phyloP scores from a whole-genome alignment of 1,139 yeast species.

The Protomyces gravidus region DNA sequence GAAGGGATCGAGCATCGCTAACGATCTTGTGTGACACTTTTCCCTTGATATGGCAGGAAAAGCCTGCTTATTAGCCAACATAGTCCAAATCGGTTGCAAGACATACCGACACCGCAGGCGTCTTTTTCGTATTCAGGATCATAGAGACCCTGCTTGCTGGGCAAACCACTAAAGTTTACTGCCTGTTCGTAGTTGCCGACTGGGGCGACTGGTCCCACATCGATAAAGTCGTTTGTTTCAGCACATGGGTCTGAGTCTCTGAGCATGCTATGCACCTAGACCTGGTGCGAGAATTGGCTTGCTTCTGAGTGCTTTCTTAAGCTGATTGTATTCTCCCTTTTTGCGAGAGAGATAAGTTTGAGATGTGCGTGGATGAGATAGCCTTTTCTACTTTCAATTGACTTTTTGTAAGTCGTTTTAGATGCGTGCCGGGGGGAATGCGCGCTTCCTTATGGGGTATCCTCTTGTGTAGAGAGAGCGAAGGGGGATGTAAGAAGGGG shows the following conservation, averaged over 20 bases:
- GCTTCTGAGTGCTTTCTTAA: too few relatives aligned
- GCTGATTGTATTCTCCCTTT: too few relatives aligned
- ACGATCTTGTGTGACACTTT: conserved; percentile 82
- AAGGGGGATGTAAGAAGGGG: not conserved
- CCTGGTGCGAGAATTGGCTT: not conserved
- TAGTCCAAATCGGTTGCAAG: conserved; percentile 38
- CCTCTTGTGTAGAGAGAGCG: too few relatives aligned
- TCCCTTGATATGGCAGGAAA: conserved; percentile 92
- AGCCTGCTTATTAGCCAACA: conserved; percentile 38
- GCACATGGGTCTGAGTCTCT: not conserved
- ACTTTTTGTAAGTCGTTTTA: too few relatives aligned
- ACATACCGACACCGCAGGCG: conserved; percentile 84
- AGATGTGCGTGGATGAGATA: too few relatives aligned
- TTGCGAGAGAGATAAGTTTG: too few relatives aligned
- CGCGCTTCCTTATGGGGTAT: too few relatives aligned
- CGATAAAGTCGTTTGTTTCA: not conserved
- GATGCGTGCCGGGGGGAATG: too few relatives aligned
- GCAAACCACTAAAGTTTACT: conserved; percentile 89
- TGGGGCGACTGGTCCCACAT: conserved; percentile 30
- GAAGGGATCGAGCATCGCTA: conserved; percentile 72
- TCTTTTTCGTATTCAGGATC: conserved; percentile 93
- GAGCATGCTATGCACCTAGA: conserved; percentile 1
- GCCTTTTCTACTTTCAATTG: too few relatives aligned
- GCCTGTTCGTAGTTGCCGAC: conserved; percentile 69
- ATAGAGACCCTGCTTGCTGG: conserved; percentile 81